Evolutionary conservation across 177 flowering plant species (phyloP), one percentile per base, ranked within the genome.

Genomic region (Vitis hybrid): DNA sequence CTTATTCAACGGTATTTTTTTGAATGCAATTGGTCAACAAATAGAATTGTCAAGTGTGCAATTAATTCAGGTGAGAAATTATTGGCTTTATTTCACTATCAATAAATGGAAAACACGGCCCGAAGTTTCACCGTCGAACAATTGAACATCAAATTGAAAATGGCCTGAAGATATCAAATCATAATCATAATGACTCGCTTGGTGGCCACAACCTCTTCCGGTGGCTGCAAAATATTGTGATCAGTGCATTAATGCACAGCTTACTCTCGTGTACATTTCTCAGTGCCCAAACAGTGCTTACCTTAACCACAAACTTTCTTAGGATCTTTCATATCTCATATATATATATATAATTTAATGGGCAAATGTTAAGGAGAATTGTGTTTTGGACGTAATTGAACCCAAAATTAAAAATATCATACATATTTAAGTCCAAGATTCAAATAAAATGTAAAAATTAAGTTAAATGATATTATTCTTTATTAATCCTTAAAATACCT

Each of bases 401-500:
- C 21, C 1, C 21, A 19, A 19, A 19, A 19, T 19, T 19, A 1
- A 19, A 19, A 19, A 21, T 21, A 21, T 1, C 1, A 21, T 21
- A 0, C 0, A 21, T 0, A 21, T 21, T 21, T 21, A 21, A 21
- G 23, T 0, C 0, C 0, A 21, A 21, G 0, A 21, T 1, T 0
- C 23, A 21, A 21, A 21, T 0, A 21, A 21, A 21, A 0, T 21
- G 0, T 21, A 21, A 21, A 21, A 21, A 21, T 21, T 1, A 21
- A 21, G 0, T 21, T 21, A 0, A 21, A 21, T 2, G 0, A 21
- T 21, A 21, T 21, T 21, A 21, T 21, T 0, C 0, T 21, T 21
- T 0, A 1, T 1, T 21, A 21, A 21, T 21, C 0, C 0, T 0
- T 21, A 21, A 21, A 21, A 1, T 21, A 0, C 0, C 0, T 0